Base-by-base conservation (phyloP, 202 grass and related monocot species). In the Panicum hallii region DNA sequence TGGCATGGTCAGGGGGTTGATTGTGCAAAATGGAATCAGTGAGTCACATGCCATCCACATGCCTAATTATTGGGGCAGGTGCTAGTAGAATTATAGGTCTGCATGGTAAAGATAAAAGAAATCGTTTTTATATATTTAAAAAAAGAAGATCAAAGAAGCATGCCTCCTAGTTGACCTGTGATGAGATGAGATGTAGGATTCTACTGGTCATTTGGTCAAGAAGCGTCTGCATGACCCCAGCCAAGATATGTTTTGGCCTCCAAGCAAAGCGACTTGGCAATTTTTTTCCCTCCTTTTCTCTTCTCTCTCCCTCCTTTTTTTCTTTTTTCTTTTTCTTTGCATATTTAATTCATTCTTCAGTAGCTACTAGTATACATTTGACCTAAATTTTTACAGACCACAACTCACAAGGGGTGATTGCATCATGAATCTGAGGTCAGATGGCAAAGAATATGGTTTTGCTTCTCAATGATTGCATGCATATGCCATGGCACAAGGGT, bases 1-100 rank as follows among this genome's bases (percentile, higher is more conserved):
- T 28, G 4, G 50, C n/a, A 10, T 40, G 1, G 26, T 3, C 14
- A 28, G 23, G 34, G 17, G 67, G 74, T 34, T 50, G n/a, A 40
- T 66, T 63, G 6, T 68, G 67, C 79, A 86, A 78, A 48, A 55
- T 52, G 62, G n/a, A 46, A 70, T 47, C 2, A 47, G 15, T 17
- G 15, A 32, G 26, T 75, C 88, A 90, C 81, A 90, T 90, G 85
- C 55, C 7, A 84, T 70, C 68, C 80, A 87, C 84, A 70, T 90
- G 89, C 55, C 70, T 90, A 49, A 72, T 87, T 56, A 87, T 90
- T 81, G 85, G 85, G 81, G 54, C 67, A 80, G 70, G 85, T 80
- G 89, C 85, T 77, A 42, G 28, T 49, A 56, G 70, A 84, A 80
- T 63, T 58, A 79, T 84, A 90, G 53, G 38, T 67, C 50, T 83